Conservation (phyloP, 2,329 filamentous ascomycete species). For the Calycina herbarum region DNA sequence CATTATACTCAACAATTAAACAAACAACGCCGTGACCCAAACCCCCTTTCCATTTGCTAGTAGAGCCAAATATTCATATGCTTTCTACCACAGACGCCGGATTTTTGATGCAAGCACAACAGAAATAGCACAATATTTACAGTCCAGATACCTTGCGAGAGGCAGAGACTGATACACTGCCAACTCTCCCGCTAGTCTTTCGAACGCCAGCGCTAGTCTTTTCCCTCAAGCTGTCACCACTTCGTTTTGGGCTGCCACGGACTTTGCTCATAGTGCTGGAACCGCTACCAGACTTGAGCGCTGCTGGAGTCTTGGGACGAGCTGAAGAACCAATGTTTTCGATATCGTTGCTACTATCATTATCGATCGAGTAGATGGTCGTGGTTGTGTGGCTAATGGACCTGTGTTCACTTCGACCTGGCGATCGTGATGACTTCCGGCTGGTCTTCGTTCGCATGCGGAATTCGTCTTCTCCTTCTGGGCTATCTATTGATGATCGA, state of each 20-base stretch:
- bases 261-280: conserved; percentile 58
- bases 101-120: conserved; percentile 32
- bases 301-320: conserved; percentile 54
- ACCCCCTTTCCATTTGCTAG: background rate
- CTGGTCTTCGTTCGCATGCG: conserved; percentile 72
- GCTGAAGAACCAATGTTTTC: conserved; percentile 62
- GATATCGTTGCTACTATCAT: conserved; percentile 67
- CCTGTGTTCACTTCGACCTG: conserved; percentile 59
- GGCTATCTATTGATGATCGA: conserved; percentile 65
- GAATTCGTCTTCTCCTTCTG: conserved; percentile 71
- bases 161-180: conserved; percentile 49
- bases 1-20: conserved; percentile 15
- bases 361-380: conserved; percentile 65
- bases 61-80: conserved; percentile 18
- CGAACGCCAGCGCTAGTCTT: conserved; percentile 57
- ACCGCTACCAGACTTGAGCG: conserved; percentile 52
- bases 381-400: conserved; percentile 74
- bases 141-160: conserved; percentile 38
- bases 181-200: conserved; percentile 66
- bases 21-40: conserved; percentile 12
- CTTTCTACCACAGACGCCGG: conserved; percentile 20
- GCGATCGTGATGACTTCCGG: conserved; percentile 65
- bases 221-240: conserved; percentile 48
- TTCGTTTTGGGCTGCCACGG: conserved; percentile 58
- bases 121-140: conserved; percentile 30